phyloP scores from a whole-genome alignment of 164 flowering plant species.

The Tinospora cordifolia region DNA sequence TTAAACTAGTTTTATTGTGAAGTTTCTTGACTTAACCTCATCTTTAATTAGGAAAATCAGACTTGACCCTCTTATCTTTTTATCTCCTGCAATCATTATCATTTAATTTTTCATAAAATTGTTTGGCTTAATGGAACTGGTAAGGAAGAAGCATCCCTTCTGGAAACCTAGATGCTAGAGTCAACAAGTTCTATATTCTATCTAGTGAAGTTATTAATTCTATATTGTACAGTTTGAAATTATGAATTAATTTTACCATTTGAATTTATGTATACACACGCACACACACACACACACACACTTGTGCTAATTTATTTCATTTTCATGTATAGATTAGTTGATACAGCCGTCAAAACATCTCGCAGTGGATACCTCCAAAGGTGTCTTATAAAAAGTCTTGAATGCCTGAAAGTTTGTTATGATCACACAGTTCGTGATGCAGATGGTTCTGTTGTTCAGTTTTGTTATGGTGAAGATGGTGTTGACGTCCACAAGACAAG shows the following conservation, averaged over 20 bases:
- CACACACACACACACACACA: too few relatives aligned
- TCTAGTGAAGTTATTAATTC: too few relatives aligned
- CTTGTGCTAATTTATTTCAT: constrained; percentile 4
- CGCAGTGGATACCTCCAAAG: constrained; percentile 99
- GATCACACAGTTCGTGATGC: constrained; percentile 94
- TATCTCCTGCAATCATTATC: neutral
- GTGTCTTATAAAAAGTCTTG: constrained; percentile 85
- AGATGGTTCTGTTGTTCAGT: constrained; percentile 89
- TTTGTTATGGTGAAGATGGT: constrained; percentile 93
- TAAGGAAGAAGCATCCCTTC: too few relatives aligned
- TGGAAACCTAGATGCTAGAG: too few relatives aligned
- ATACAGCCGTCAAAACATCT: constrained; percentile 97
- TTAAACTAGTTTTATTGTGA: neutral
- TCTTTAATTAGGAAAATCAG: neutral
- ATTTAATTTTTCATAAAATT: too few relatives aligned
- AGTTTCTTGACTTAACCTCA: neutral
- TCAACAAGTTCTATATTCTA: too few relatives aligned
- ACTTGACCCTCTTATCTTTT: neutral
- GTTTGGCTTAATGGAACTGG: too few relatives aligned
- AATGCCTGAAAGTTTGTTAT: constrained; percentile 70
- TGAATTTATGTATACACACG: too few relatives aligned
- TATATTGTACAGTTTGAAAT: too few relatives aligned
- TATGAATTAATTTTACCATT: too few relatives aligned
- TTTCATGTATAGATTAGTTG: constrained; percentile 61
- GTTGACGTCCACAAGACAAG: constrained; percentile 77